Conservation (phyloP, 2,329 filamentous ascomycete species). For the Aureobasidium pullulans region DNA sequence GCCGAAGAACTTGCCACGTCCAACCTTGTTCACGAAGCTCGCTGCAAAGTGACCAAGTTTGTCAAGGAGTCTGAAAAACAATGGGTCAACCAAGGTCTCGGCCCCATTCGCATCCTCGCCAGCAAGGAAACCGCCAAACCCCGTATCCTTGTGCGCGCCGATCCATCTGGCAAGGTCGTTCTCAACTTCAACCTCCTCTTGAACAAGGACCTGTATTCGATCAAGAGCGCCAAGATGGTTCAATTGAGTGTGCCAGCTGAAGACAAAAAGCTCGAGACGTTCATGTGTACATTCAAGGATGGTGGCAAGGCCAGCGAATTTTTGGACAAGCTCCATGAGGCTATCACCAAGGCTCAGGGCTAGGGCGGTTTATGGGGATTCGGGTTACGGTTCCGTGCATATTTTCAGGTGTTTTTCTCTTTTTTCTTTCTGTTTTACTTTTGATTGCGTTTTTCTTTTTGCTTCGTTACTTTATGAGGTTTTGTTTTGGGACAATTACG, state of each 20-base stretch:
- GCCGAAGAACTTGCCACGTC: conserved; percentile 58
- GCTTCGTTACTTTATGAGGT: no score
- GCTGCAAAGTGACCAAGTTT: conserved; percentile 60
- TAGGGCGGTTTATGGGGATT: neutral
- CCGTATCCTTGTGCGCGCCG: conserved; percentile 64
- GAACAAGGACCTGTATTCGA: conserved; percentile 47
- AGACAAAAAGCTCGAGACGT: conserved; percentile 57
- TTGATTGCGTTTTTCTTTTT: no score
- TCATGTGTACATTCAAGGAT: conserved; percentile 64
- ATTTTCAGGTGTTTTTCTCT: no score
- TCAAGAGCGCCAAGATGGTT: conserved; percentile 41
- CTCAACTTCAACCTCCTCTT: conserved; percentile 60
- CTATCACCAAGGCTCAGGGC: conserved; percentile 29
- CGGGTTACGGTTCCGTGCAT: no score
- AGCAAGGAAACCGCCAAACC: conserved; percentile 61
- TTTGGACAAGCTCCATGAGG: conserved; percentile 36
- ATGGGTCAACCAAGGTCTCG: conserved; percentile 51
- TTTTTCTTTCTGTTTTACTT: no score
- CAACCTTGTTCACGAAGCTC: conserved; percentile 58
- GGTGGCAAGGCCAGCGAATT: conserved; percentile 44
- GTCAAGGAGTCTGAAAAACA: conserved; percentile 41
- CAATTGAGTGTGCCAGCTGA: conserved; percentile 40
- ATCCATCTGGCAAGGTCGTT: conserved; percentile 65
- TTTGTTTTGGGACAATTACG: no score
- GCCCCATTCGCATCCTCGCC: conserved; percentile 64